These are phyloP conservation scores for Hericium coralloides DNA, from an alignment of 768 basidiomycete genomes.

Conservation along the genomic window DNA sequence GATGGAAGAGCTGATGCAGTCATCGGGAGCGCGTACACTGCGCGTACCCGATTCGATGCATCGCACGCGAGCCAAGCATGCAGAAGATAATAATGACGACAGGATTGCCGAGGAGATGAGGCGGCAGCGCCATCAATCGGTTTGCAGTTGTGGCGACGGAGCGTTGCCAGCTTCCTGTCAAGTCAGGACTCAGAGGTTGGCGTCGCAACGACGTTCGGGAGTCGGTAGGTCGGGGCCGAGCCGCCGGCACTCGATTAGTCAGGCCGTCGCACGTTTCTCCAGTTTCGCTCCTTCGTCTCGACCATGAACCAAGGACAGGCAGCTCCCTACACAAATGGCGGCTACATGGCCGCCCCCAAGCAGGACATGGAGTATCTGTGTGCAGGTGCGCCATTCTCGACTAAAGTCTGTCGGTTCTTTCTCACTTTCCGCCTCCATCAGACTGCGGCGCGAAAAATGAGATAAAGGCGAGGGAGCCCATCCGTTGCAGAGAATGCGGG, in stretches of 20 bases:
- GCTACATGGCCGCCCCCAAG: slow-evolving; percentile 27
- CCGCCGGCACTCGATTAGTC: slow-evolving; percentile 3
- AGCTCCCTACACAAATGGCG: slow-evolving; percentile 14
- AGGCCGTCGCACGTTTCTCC: slow-evolving; percentile 19
- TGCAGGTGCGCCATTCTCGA: slow-evolving; percentile 45
- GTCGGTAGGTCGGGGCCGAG: too few species aligned
- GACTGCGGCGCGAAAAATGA: slow-evolving; percentile 92
- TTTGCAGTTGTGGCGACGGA: background rate
- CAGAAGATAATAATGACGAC: too few species aligned
- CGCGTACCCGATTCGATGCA: too few species aligned
- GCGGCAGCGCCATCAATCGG: too few species aligned
- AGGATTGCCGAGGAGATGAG: too few species aligned
- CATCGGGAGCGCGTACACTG: too few species aligned
- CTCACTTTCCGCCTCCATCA: slow-evolving; percentile 1
- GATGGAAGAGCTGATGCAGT: too few species aligned
- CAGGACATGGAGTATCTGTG: slow-evolving; percentile 81
- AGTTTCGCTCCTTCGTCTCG: slow-evolving; percentile 2
- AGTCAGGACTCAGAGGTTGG: too few species aligned
- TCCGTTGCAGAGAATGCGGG: slow-evolving; percentile 93
- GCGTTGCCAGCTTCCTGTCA: background rate
- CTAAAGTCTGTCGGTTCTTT: background rate
- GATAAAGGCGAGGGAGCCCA: slow-evolving; percentile 85
- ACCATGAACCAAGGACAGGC: slow-evolving; percentile 33
- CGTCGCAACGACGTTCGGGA: too few species aligned
- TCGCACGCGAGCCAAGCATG: too few species aligned